Conservation (phyloP, 2,329 filamentous ascomycete species). For the Ophiosphaerella korrae region DNA sequence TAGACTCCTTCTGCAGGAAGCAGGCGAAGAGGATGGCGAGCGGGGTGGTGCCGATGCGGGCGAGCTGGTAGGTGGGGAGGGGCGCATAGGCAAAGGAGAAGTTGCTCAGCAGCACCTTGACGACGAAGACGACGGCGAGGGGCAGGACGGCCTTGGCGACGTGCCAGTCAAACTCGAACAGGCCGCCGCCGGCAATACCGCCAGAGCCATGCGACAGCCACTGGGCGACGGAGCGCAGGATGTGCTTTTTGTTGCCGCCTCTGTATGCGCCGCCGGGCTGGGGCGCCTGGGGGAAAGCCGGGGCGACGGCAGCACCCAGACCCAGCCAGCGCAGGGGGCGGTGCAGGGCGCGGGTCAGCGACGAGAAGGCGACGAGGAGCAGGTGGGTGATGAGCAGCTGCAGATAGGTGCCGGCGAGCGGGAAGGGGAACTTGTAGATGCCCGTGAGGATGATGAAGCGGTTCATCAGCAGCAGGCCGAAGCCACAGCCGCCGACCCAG, state of each 20-base stretch:
- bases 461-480: slow-evolving; percentile 57
- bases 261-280: slow-evolving; percentile 40
- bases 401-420: slow-evolving; percentile 56
- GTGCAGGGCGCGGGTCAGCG: slow-evolving; percentile 54
- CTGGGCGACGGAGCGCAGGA: slow-evolving; percentile 32
- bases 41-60: slow-evolving; percentile 58
- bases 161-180: slow-evolving; percentile 58
- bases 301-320: slow-evolving; percentile 52
- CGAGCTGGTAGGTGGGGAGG: slow-evolving; percentile 58
- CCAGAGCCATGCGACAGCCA: slow-evolving; percentile 51
- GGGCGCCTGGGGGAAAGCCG: slow-evolving; percentile 44
- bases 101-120: slow-evolving; percentile 59
- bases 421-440: slow-evolving; percentile 59
- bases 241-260: slow-evolving; percentile 27
- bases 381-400: slow-evolving; percentile 58
- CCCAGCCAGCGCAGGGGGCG: slow-evolving; percentile 50
- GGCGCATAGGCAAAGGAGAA: slow-evolving; percentile 60
- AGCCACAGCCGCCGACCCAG: slow-evolving; percentile 55
- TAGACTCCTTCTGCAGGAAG: slow-evolving; percentile 52
- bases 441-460: slow-evolving; percentile 58
- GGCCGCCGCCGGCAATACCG: slow-evolving; percentile 59
- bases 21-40: slow-evolving; percentile 56
- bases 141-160: slow-evolving; percentile 56
- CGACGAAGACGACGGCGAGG: slow-evolving; percentile 56
- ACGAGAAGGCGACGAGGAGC: slow-evolving; percentile 54